Base-by-base conservation (phyloP, 192 early-diverging fungal species). In the Umbelopsis sp. region DNA sequence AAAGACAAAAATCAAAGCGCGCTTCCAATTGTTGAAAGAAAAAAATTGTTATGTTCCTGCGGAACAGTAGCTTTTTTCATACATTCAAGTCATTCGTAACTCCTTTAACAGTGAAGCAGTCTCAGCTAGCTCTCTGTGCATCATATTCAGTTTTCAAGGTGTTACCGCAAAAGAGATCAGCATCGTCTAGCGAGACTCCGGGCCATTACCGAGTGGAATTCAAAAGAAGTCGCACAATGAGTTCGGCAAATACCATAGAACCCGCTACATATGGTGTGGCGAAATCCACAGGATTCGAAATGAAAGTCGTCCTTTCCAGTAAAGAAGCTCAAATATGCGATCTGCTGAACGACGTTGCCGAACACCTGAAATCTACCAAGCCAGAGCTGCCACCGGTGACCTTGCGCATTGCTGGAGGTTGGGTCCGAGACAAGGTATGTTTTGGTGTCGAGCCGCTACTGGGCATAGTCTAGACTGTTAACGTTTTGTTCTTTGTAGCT, bases 401-500 rank as follows among this genome's bases (percentile, higher is more conserved):
- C 23, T 86, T 97, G 50, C 86, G 97, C 18, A 94, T 99, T 48
- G 96, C 96, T 27, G 98, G 98, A 51, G 98, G 98, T 12, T 99
- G 97, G 98, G 98, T 99, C 48, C 87, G 98, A 66, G 98, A 99
- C 79, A 99, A 99, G 82, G 91, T 93, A 74, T 44, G 22, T 8
- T 1, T 22, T 15, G 9, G 25, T 7, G 7, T 6, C 11, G 22
- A 64, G n/a, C 71, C 21, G 5, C 16, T 64, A 20, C 0, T 6
- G 37, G 37, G 5, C 37, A 13, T 12, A 4, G 25, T 65, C 25
- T 15, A 16, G 30, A 12, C 11, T 13, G 23, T 16, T 23, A 18
- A 44, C 11, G 3, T 30, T 30, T 37, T 55, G 41, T 3, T 44
- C 30, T 1, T 10, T 20, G 2, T 70, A 93, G 91, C 82, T 98